Evolutionary conservation across 768 basidiomycete species (phyloP), one percentile per base, ranked within the genome.

Genomic region (Hysterangium stoloniferum): DNA sequence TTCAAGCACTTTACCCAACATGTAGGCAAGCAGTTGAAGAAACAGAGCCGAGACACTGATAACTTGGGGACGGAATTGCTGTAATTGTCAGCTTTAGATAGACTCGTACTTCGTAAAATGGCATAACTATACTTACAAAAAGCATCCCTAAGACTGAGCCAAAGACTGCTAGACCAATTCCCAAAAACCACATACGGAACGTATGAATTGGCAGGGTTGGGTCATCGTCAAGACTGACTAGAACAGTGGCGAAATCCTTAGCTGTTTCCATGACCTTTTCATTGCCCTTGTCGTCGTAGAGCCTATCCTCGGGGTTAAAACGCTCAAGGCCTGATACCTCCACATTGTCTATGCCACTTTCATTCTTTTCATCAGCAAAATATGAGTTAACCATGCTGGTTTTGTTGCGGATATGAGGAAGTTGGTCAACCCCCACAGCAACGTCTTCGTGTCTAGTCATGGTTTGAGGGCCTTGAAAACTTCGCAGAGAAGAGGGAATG

Each of bases 181-280:
- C 70, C 45, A 69, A 61, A 47, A 7, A 68, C 87, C 87, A 90
- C 5, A 81, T 78, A 59, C 87, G 76, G 70, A 89, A 43, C 9
- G 70, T 71, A 27, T 52, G 58, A 8, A 58, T 56, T 24, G 68
- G 67, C 61, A 75, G 70, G 11, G 59, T 55, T 5, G 71, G 66
- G 48, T 75, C 75, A 53, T 76, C 74, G 13, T 49, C 48, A 22
- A 49, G 48, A 40, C 48, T 49, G 19, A 49, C 48, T 8, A 49
- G 25, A 12, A 37, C 48, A 15, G 37, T 49, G 22, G 48, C 48
- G 19, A 49, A 49, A n/a, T 49, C 48, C 20, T 19, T 19, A 9
- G 48, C 35, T 34, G 48, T 49, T 20, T 49, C 48, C 9, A 49
- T 8, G 20, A 49, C 48, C 35, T 49, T 49, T 25, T 49, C 48